Conservation (phyloP, 495 filamentous ascomycete genomes). For the Podospora australis region DNA sequence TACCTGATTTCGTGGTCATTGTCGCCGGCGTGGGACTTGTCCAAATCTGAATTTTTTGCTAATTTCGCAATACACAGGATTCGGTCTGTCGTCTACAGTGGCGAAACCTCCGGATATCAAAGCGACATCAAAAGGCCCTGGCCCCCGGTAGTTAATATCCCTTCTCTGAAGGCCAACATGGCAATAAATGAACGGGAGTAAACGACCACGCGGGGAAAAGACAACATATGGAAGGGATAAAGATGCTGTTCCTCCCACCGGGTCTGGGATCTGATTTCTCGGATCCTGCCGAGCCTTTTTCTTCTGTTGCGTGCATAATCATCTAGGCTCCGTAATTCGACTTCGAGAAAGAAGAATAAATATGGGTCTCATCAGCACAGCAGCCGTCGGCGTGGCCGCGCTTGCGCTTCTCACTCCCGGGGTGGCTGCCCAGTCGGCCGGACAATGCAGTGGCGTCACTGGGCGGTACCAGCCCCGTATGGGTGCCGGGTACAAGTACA, state of each 20-base stretch:
- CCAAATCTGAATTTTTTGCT: too few relatives aligned
- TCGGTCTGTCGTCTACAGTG: too few relatives aligned
- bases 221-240: slow-evolving; percentile 2
- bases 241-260: neutral
- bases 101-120: too few relatives aligned
- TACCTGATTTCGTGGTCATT: too few relatives aligned
- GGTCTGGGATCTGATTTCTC: neutral
- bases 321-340: neutral
- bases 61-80: too few relatives aligned
- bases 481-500: slow-evolving; percentile 45
- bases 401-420: slow-evolving; percentile 4
- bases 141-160: too few relatives aligned
- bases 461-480: slow-evolving; percentile 30
- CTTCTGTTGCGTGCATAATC: neutral
- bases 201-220: neutral
- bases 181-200: too few relatives aligned
- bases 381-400: neutral
- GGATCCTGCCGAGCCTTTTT: slow-evolving; percentile 7
- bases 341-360: neutral
- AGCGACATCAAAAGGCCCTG: too few relatives aligned
- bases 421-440: slow-evolving; percentile 12
- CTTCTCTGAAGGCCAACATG: too few relatives aligned
- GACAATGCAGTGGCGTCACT: slow-evolving; percentile 12
- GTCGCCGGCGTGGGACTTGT: too few relatives aligned
- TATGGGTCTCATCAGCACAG: slow-evolving; percentile 8